Conservation (phyloP, 768 basidiomycete species). For the Lactifluus subvellereus region DNA sequence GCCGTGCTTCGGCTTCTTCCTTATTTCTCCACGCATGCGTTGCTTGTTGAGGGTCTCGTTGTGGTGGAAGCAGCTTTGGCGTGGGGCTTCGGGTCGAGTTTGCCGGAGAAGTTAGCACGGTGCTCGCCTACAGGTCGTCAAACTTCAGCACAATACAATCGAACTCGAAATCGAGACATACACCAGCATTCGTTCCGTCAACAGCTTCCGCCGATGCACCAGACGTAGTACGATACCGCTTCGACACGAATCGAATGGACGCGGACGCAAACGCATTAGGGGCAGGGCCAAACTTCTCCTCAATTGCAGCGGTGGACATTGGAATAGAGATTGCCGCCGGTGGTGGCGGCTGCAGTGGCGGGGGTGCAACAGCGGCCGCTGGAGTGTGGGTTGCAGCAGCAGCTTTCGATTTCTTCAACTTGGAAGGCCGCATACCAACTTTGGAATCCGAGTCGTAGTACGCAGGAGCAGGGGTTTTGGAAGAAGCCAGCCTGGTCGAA, state of each 20-base stretch:
- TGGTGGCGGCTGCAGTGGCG: not conserved
- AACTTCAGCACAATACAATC: not conserved
- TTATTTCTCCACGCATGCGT: slow-evolving; percentile 66
- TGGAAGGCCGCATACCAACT: not conserved
- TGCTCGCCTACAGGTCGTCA: slow-evolving; percentile 46
- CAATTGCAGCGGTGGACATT: not conserved
- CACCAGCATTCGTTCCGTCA: slow-evolving; percentile 60
- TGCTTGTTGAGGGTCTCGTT: slow-evolving; percentile 59
- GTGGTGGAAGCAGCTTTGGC: slow-evolving; percentile 49
- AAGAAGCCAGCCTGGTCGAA: slow-evolving; percentile 7
- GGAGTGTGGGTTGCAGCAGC: not conserved
- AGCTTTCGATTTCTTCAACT: slow-evolving; percentile 5
- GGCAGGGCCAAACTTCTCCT: slow-evolving; percentile 33
- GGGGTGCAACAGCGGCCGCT: not conserved
- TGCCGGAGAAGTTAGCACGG: slow-evolving; percentile 69
- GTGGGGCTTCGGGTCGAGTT: slow-evolving; percentile 61
- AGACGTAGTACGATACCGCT: slow-evolving; percentile 62
- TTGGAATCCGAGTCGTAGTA: slow-evolving; percentile 21
- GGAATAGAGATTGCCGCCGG: not conserved
- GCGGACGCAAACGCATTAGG: slow-evolving; percentile 53
- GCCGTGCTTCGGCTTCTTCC: slow-evolving; percentile 48
- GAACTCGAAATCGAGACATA: slow-evolving; percentile 36
- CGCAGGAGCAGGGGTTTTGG: slow-evolving; percentile 2
- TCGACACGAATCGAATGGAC: slow-evolving; percentile 58
- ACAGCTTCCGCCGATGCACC: slow-evolving; percentile 71